Conservation (phyloP, 2,329 filamentous ascomycete genomes). For the Aspergillus carbonarius region DNA sequence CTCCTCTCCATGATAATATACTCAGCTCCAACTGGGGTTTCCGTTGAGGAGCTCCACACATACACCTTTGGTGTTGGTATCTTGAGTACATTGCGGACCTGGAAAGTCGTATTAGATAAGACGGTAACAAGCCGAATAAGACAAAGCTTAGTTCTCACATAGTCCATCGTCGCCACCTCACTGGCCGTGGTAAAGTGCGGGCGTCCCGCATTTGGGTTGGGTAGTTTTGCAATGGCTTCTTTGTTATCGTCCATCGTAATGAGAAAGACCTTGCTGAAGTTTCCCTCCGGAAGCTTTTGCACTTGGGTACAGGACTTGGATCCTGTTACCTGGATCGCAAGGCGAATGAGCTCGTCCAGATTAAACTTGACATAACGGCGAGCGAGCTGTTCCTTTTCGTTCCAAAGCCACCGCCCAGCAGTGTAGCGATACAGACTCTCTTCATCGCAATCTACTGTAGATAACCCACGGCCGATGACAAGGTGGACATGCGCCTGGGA, state of each 20-base stretch:
- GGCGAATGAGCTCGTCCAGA: background rate
- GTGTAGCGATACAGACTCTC: background rate
- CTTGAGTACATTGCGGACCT: background rate
- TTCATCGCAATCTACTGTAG: too few species aligned
- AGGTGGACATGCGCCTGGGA: too few species aligned
- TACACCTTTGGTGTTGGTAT: constrained; percentile 4
- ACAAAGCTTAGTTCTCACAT: background rate
- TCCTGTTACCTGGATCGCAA: background rate
- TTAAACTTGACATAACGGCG: constrained; percentile 4
- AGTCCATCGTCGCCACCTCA: constrained; percentile 25
- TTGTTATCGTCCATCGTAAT: constrained; percentile 19
- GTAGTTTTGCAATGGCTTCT: constrained; percentile 24
- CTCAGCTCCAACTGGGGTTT: constrained; percentile 4
- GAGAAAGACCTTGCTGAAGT: constrained; percentile 1
- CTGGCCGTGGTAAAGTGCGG: constrained; percentile 20
- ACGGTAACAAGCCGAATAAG: background rate
- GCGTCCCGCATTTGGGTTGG: constrained; percentile 23
- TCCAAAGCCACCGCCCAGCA: constrained; percentile 3
- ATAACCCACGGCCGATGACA: too few species aligned
- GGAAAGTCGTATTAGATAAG: background rate
- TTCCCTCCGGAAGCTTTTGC: background rate
- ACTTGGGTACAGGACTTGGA: background rate
- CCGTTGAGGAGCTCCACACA: background rate
- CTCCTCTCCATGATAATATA: constrained; percentile 18
- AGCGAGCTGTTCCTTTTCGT: background rate